A percentile compares a stretch with the other conserved stretches of the same genome.
Conservation (phyloP, 345 rosid species). For the Camelina neglecta region DNA sequence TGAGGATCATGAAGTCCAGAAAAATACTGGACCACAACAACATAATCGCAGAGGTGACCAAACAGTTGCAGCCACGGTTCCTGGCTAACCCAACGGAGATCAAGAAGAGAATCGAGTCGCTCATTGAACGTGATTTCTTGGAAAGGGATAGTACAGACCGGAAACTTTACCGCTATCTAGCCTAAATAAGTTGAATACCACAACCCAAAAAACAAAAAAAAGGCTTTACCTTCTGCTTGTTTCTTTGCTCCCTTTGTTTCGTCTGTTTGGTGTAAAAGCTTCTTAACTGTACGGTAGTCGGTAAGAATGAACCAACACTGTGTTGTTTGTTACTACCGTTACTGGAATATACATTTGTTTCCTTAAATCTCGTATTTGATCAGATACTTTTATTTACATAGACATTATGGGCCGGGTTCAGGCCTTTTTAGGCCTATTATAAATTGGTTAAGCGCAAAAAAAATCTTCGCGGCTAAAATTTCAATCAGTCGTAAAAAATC, state of each 20-base stretch:
- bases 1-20: constrained; percentile 98
- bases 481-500: background rate
- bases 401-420: background rate
- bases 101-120: constrained; percentile 96
- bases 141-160: constrained; percentile 89
- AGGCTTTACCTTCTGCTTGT: background rate
- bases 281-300: constrained; percentile 14
- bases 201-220: constrained; percentile 2
- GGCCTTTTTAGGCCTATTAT: constrained; percentile 7
- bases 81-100: constrained; percentile 94
- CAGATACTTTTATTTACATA: background rate
- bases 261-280: constrained; percentile 40
- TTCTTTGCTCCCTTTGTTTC: constrained; percentile 22
- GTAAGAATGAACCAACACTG: constrained; percentile 18
- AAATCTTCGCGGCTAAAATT: constrained; percentile 37
- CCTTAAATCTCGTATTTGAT: background rate
- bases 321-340: constrained; percentile 4
- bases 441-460: background rate
- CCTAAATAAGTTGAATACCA: constrained; percentile 49
- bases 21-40: constrained; percentile 95
- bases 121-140: constrained; percentile 95
- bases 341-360: constrained; percentile 34
- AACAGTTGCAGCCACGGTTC: constrained; percentile 96
- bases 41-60: constrained; percentile 87
- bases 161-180: constrained; percentile 91